These are phyloP conservation scores for Claviceps africana DNA, from an alignment of 2,329 filamentous ascomycete species.

Conservation along the genomic window DNA sequence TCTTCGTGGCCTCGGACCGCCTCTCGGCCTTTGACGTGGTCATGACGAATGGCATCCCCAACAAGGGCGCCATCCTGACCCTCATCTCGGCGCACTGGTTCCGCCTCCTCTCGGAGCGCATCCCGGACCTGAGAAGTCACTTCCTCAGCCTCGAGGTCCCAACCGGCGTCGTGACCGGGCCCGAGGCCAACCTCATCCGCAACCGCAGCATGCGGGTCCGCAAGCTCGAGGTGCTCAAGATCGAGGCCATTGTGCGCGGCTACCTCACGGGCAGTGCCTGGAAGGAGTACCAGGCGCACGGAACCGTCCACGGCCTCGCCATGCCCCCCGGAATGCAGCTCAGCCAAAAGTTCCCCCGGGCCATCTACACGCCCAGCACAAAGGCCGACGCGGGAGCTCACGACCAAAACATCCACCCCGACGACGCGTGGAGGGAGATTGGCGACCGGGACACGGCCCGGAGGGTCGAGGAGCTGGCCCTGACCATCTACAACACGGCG, in stretches of 20 bases:
- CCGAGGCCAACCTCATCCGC: constrained; percentile 35
- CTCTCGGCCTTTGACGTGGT: constrained; percentile 94
- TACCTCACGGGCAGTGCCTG: constrained; percentile 81
- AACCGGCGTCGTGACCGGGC: constrained; percentile 14
- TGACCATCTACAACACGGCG: constrained; percentile 27
- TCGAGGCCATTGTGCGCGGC: constrained; percentile 48
- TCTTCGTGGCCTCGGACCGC: constrained; percentile 77
- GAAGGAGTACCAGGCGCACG: constrained; percentile 54
- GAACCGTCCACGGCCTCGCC: constrained; percentile 67
- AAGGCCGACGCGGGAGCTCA: constrained; percentile 70
- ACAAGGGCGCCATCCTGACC: constrained; percentile 40
- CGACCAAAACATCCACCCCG: constrained; percentile 73
- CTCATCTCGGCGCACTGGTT: constrained; percentile 39
- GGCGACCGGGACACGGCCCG: constrained; percentile 19
- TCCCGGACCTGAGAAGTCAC: constrained; percentile 38
- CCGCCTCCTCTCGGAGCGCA: constrained; percentile 26
- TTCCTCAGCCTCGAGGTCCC: constrained; percentile 33
- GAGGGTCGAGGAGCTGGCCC: constrained; percentile 18
- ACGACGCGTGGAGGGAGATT: constrained; percentile 37
- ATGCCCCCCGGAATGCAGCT: constrained; percentile 55
- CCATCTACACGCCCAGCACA: constrained; percentile 59
- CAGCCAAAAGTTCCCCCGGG: constrained; percentile 52
- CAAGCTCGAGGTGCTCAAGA: constrained; percentile 22
- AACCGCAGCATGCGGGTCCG: constrained; percentile 66
- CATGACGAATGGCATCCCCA: constrained; percentile 52